A percentile compares a stretch with the other conserved stretches of the same genome.
These are phyloP conservation scores for Hygrophila difformis DNA, from an alignment of 257 asterid genomes.

Conservation along the genomic window DNA sequence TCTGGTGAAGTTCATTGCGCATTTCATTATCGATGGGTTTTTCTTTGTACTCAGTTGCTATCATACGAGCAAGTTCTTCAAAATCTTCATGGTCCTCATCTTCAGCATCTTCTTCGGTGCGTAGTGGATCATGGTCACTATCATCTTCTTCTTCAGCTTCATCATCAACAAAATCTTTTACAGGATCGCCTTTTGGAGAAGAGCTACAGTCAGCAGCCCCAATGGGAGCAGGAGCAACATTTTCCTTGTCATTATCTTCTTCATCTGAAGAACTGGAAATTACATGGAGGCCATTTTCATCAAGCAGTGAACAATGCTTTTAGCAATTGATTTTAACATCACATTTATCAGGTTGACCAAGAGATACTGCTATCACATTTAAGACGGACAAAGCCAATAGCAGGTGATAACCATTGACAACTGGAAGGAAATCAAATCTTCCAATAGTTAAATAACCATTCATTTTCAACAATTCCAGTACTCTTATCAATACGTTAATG, in stretches of 20 bases:
- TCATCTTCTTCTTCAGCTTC: slow-evolving; percentile 98
- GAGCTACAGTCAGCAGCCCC: slow-evolving; percentile 20
- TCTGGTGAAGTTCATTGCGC: slow-evolving; percentile 85
- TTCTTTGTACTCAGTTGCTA: slow-evolving; percentile 66
- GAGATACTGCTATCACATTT: not conserved
- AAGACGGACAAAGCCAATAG: slow-evolving; percentile 6
- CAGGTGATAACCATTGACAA: not conserved
- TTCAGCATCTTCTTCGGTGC: slow-evolving; percentile 57
- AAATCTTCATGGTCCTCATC: slow-evolving; percentile 61
- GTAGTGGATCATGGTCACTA: slow-evolving; percentile 54
- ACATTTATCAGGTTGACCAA: slow-evolving; percentile 6
- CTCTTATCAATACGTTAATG: too few species aligned
- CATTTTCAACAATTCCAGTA: too few species aligned
- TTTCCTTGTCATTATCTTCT: slow-evolving; percentile 72
- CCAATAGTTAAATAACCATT: too few species aligned
- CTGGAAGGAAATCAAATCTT: too few species aligned
- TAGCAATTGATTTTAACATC: slow-evolving; percentile 1
- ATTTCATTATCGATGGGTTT: slow-evolving; percentile 46
- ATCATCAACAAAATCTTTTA: slow-evolving; percentile 70
- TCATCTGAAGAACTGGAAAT: slow-evolving; percentile 71
- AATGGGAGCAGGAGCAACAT: slow-evolving; percentile 33
- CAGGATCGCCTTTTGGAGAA: slow-evolving; percentile 55
- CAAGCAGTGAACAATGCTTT: not conserved
- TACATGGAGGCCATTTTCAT: slow-evolving; percentile 6
- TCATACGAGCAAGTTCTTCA: slow-evolving; percentile 75